A percentile compares a stretch with the other conserved stretches of the same genome.
Evolutionary conservation across 495 filamentous ascomycete genomes (phyloP).

Genomic region (Annulohypoxylon maeteangense): DNA sequence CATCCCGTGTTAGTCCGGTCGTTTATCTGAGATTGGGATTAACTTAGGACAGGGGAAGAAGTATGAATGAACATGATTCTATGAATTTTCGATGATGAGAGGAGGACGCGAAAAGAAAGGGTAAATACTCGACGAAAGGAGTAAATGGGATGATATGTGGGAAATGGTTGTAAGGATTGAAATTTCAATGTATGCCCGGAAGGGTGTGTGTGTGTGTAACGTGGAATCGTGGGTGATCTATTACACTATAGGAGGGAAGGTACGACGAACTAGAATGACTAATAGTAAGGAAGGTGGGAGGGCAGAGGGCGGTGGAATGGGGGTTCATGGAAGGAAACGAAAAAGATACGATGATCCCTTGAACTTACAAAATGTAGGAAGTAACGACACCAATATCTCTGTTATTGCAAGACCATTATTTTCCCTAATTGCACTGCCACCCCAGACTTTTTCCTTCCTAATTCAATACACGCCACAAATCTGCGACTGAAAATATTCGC

Average conservation of each 20-base stretch:
- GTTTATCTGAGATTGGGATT: conserved; percentile 8
- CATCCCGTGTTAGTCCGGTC: conserved; percentile 15
- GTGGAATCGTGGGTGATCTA: background rate
- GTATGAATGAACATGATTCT: background rate
- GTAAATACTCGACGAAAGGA: background rate
- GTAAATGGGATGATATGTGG: background rate
- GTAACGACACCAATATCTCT: background rate
- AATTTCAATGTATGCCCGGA: background rate
- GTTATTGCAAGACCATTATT: background rate
- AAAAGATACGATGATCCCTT: background rate
- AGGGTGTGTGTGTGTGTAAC: too few relatives aligned
- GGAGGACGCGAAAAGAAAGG: background rate
- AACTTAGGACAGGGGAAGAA: background rate
- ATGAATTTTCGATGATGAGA: background rate
- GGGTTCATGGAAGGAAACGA: background rate
- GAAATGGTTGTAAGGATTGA: background rate
- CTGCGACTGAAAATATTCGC: background rate
- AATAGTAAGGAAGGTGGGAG: background rate
- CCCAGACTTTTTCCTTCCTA: background rate
- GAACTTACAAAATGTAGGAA: background rate
- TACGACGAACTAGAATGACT: background rate
- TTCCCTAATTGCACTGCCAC: conserved; percentile 10
- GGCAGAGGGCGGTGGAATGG: background rate
- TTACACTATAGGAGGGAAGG: background rate
- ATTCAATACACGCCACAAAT: conserved; percentile 19